phyloP scores from a whole-genome alignment of 169 alveolate species.

The Cryptosporidium bovis region DNA sequence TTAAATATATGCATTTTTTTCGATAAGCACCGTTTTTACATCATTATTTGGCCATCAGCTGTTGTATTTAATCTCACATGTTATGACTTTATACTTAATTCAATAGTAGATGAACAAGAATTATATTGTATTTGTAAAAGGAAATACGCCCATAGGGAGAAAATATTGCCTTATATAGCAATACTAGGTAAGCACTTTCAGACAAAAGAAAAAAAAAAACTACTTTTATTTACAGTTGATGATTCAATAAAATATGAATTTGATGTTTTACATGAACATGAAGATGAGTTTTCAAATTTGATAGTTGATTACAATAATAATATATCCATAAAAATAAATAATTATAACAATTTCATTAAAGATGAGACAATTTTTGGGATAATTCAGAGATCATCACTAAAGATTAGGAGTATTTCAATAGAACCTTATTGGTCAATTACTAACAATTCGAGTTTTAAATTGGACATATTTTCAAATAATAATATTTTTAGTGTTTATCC shows the following conservation, averaged over 20 bases:
- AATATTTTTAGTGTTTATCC: constrained; percentile 1
- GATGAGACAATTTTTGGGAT: neutral
- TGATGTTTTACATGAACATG: neutral
- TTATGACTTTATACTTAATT: neutral
- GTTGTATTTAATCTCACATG: neutral
- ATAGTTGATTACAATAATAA: neutral
- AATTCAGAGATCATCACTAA: neutral
- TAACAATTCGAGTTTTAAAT: constrained; percentile 13
- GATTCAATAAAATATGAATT: neutral
- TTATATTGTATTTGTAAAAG: no score
- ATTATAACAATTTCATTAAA: neutral
- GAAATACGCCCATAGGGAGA: neutral
- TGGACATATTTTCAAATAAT: neutral
- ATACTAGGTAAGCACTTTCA: no score
- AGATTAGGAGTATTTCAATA: neutral
- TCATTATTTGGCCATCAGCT: neutral
- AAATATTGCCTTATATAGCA: neutral
- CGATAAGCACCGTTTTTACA: no score
- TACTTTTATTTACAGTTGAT: neutral
- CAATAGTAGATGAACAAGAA: neutral
- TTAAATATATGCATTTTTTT: no score
- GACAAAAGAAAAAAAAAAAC: neutral
- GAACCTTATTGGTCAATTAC: constrained; percentile 10
- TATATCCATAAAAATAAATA: neutral
- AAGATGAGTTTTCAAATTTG: neutral